These are phyloP conservation scores for Mallotus japonicus DNA, from an alignment of 441 rosid genomes.

Conservation along the genomic window DNA sequence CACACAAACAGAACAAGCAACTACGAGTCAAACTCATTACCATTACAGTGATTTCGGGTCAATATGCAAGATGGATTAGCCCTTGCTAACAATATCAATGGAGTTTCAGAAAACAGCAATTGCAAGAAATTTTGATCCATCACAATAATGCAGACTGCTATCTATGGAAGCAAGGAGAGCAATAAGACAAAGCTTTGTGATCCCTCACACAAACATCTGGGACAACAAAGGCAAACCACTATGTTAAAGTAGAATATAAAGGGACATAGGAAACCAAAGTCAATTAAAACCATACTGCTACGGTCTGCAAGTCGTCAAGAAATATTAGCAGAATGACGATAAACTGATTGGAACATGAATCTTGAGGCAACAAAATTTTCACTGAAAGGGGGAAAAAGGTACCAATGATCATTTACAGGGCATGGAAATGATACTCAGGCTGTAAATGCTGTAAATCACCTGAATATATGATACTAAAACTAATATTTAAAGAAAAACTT, in stretches of 20 bases:
- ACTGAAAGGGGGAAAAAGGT: slow-evolving; percentile 3
- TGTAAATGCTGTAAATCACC: slow-evolving; percentile 23
- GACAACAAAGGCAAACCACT: background rate
- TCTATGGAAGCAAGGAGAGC: background rate
- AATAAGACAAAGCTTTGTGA: background rate
- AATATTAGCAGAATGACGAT: slow-evolving; percentile 2
- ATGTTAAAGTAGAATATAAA: background rate
- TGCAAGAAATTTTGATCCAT: too few species aligned
- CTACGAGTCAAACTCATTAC: background rate
- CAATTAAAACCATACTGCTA: background rate
- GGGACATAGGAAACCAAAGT: background rate
- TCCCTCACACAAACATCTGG: background rate
- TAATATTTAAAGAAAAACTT: slow-evolving; percentile 24
- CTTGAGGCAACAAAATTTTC: slow-evolving; percentile 12
- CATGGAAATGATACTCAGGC: slow-evolving; percentile 1
- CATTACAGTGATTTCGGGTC: background rate
- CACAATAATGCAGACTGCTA: too few species aligned
- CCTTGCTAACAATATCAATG: background rate
- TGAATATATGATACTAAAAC: slow-evolving; percentile 21
- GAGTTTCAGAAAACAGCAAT: background rate
- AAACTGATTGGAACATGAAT: slow-evolving; percentile 6
- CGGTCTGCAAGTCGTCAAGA: background rate
- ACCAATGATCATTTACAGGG: slow-evolving; percentile 20
- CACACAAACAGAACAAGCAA: background rate
- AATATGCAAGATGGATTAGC: background rate